Evolutionary conservation across 176 grass and related monocot species (phyloP), one percentile per base, ranked within the genome.

Genomic region (Aegilops speltoides): DNA sequence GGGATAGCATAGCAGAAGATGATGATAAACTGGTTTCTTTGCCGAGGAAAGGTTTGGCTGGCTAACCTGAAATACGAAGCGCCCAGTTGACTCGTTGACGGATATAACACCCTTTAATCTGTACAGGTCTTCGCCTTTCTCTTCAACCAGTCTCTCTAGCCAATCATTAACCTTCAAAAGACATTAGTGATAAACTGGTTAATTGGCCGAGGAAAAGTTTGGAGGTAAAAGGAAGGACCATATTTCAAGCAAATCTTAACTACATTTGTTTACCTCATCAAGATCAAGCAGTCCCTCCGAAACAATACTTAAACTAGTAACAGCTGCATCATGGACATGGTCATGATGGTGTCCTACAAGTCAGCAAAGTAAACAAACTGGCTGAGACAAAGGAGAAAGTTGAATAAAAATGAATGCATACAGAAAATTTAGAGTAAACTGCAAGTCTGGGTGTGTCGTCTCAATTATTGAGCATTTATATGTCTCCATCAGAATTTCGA

Each of bases 61-160:
- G 13, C 48, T 66, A 71, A 93, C 93, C 93, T 92, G 90, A 46
- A 95, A 83, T 7, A 95, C 79, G 6, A 88, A 95, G 14, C 88
- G 93, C 23, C 93, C 93, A 36, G 90, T 92, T 29, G 90, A 95
- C 26, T 90, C 93, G 65, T 92, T 95, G 40, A 95, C 90, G 6
- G 90, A 95, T 48, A 95, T 41, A 12, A 95, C 85, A 86, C 93
- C 93, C 76, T 95, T 95, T 73, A 95, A 77, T 82, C 93, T 92
- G 88, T 95, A 92, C 32, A 95, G 86, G 60, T 95, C 93, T 76
- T 90, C 93, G 10, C 90, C 93, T 84, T 92, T 92, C 79, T 92
- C 90, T 7, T 95, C 83, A 64, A 92, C 93, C 19, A 95, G 68
- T 62, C 93, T 92, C 82, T 95, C 93, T 2, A 92, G 79, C 93